Base-by-base conservation (phyloP, 208 protist species). In the Trypanosoma melophagium region DNA sequence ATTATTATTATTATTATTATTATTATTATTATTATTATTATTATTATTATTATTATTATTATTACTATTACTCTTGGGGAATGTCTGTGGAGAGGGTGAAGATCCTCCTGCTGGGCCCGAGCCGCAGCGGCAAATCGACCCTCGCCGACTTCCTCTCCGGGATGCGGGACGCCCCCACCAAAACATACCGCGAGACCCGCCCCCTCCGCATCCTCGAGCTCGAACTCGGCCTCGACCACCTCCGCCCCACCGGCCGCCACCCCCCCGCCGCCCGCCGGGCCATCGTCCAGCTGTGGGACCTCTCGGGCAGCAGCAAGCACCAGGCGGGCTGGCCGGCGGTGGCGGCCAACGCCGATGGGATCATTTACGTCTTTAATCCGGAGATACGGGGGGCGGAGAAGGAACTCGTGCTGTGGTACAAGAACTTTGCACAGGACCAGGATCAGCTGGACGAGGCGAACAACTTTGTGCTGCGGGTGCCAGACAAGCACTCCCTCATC, bases 121-220 rank as follows among this genome's bases (percentile, higher is more conserved):
- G 61, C 24, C 92, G 90, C 74, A 84, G 80, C 64, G 92, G 92
- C 31, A 97, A 97, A 71, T 90, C 78, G 9, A 87, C 86, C 41
- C 59, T 97, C 24, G 77, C 82, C 7, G 88, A 96, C 71, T 96
- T 93, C 66, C 74, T 97, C 38, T 79, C 79, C 45, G 83, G 82
- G 53, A 85, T 75, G 7, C 85, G 90, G 19, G 90, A 96, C 53
- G 94, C 80, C 17, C 83, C 91, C 0, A 92, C 75, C 42, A 79
- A 65, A 60, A 79, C 84, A 35, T 97, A 97, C 76, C 87, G 90
- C 64, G 83, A 90, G 45, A 97, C 93, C 38, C 77, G 69, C 40
- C 87, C 89, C 2, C 69, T 96, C n/a, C 83, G 93, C 63, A 93
- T 97, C n/a, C 63, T 96, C 9, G 93, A 97, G 76, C 88, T 83